Evolutionary conservation across 768 basidiomycete species (phyloP).

Genomic region (Inosperma sp.): DNA sequence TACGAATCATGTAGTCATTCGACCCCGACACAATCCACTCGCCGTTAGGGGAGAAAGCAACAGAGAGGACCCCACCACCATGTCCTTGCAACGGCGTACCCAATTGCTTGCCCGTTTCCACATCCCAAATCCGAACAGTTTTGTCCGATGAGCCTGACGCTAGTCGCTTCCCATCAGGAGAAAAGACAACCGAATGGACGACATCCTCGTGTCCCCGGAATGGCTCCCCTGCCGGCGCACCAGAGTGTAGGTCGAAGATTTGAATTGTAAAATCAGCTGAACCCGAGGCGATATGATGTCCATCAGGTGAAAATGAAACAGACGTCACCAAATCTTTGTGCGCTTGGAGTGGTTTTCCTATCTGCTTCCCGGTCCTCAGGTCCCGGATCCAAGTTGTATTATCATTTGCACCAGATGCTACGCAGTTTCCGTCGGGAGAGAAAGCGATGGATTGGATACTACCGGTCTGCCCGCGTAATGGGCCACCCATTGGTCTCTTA

Average conservation of each 20-base stretch:
- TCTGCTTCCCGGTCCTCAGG: not conserved
- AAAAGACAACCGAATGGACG: conserved; percentile 79
- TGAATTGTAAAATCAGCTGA: conserved; percentile 72
- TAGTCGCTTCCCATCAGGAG: not conserved
- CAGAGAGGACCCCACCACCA: conserved; percentile 1
- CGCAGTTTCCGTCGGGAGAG: conserved; percentile 5
- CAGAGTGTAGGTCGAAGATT: conserved; percentile 78
- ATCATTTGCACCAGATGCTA: conserved; percentile 7
- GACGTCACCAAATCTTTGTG: not conserved
- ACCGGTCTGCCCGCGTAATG: not conserved
- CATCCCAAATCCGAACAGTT: conserved; percentile 8
- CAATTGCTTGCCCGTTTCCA: not conserved
- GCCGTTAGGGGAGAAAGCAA: conserved; percentile 6
- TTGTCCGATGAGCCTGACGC: conserved; percentile 6
- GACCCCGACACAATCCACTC: conserved; percentile 5
- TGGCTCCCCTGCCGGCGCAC: conserved; percentile 57
- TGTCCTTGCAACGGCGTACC: not conserved
- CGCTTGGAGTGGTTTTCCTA: not conserved
- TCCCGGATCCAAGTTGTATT: conserved; percentile 9
- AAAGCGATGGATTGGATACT: conserved; percentile 4
- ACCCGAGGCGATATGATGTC: conserved; percentile 60
- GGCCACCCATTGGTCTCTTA: not conserved
- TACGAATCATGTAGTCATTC: conserved; percentile 3
- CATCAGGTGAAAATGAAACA: conserved; percentile 44
- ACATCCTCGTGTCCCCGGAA: conserved; percentile 77